Evolutionary conservation across 495 filamentous ascomycete genomes (phyloP).

Genomic region (Penicillium fimorum): DNA sequence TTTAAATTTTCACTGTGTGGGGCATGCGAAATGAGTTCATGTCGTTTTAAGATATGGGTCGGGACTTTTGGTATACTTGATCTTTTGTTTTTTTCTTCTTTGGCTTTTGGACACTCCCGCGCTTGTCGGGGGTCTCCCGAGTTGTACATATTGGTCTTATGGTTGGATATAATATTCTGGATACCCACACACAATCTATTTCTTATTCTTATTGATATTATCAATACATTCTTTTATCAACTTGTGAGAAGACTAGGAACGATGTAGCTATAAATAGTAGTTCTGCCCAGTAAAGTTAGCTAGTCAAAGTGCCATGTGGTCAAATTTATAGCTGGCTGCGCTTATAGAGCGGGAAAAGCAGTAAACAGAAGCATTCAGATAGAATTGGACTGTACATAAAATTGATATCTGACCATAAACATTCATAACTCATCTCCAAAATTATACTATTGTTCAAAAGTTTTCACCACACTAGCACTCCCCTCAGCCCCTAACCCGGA

Average conservation of each 20-base stretch:
- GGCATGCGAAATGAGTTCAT: slow-evolving; percentile 16
- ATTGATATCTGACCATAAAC: not conserved
- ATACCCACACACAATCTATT: slow-evolving; percentile 10
- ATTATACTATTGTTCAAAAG: slow-evolving; percentile 27
- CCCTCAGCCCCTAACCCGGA: slow-evolving; percentile 32
- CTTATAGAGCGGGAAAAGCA: too few relatives aligned
- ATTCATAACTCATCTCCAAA: not conserved
- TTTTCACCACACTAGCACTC: slow-evolving; percentile 37
- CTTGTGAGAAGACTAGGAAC: not conserved
- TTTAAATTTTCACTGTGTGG: slow-evolving; percentile 8
- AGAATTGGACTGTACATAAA: too few relatives aligned
- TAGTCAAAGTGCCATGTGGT: too few relatives aligned
- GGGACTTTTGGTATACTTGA: slow-evolving; percentile 2
- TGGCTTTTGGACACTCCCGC: not conserved
- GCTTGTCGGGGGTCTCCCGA: not conserved
- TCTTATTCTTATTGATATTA: slow-evolving; percentile 7
- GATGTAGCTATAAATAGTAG: not conserved
- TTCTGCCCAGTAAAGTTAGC: too few relatives aligned
- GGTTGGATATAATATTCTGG: slow-evolving; percentile 9
- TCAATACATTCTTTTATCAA: not conserved
- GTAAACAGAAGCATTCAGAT: not conserved
- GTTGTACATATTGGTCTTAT: slow-evolving; percentile 10
- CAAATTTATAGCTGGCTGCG: too few relatives aligned
- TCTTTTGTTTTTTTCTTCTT: not conserved
- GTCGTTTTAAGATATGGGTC: slow-evolving; percentile 2